Conservation (phyloP, 139 green algal species). For the Eudorina sp. region DNA sequence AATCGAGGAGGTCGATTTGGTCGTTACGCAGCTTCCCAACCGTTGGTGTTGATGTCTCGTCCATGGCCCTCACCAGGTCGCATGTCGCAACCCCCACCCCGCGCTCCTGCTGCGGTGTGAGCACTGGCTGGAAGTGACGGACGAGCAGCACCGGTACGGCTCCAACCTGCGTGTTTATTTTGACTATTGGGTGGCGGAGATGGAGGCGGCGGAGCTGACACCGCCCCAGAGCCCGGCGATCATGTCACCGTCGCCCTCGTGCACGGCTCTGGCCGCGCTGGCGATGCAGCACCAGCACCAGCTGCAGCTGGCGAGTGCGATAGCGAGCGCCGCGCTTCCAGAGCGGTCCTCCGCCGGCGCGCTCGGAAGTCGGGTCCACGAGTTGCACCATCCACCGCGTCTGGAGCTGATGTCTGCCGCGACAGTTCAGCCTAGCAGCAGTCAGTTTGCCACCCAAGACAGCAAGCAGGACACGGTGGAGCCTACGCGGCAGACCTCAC, state of each 20-base stretch:
- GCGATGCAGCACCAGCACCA: slow-evolving; percentile 29
- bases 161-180: slow-evolving; percentile 75
- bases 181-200: slow-evolving; percentile 61
- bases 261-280: background rate
- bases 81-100: slow-evolving; percentile 5
- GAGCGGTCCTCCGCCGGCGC: too few relatives aligned
- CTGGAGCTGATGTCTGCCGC: too few relatives aligned
- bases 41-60: too few relatives aligned
- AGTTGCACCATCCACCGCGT: too few relatives aligned
- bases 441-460: too few relatives aligned
- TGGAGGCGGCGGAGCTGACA: slow-evolving; percentile 50
- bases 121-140: slow-evolving; percentile 79
- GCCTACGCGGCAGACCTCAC: background rate
- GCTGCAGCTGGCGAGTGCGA: slow-evolving; percentile 8
- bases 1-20: too few relatives aligned
- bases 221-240: slow-evolving; percentile 36
- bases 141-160: slow-evolving; percentile 78
- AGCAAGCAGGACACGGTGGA: background rate
- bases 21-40: too few relatives aligned
- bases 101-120: slow-evolving; percentile 64
- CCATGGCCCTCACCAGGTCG: too few relatives aligned
- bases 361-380: too few relatives aligned
- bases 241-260: slow-evolving; percentile 45
- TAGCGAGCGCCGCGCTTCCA: background rate
- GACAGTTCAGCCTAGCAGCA: too few relatives aligned